A percentile compares a stretch with the other conserved stretches of the same genome.
phyloP scores from a whole-genome alignment of 495 filamentous ascomycete species.

The Hypoxylon lienhwacheense region DNA sequence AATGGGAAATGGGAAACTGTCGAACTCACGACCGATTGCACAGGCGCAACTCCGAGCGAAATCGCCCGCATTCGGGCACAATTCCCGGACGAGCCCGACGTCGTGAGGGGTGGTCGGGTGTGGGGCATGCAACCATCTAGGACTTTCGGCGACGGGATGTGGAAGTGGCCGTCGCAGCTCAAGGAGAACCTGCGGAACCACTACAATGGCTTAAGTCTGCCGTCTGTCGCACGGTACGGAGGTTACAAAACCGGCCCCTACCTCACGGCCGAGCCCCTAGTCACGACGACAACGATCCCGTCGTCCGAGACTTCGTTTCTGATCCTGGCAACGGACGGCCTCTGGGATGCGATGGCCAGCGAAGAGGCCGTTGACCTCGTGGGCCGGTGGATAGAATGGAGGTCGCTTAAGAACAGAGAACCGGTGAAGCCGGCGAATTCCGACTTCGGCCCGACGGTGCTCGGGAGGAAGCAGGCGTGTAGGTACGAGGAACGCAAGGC shows the following conservation, averaged over 20 bases:
- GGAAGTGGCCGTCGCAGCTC: slow-evolving; percentile 61
- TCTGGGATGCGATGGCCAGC: slow-evolving; percentile 64
- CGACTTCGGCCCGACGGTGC: slow-evolving; percentile 22
- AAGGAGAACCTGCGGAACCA: slow-evolving; percentile 44
- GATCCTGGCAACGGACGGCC: slow-evolving; percentile 65
- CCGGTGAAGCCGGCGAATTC: slow-evolving; percentile 14
- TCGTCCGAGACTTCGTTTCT: slow-evolving; percentile 53
- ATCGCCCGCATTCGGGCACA: slow-evolving; percentile 51
- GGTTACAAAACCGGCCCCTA: slow-evolving; percentile 61
- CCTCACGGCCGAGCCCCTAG: slow-evolving; percentile 64
- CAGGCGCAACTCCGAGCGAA: slow-evolving; percentile 57
- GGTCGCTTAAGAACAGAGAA: slow-evolving; percentile 6
- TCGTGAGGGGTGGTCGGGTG: slow-evolving; percentile 57
- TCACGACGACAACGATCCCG: slow-evolving; percentile 58
- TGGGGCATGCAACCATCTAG: slow-evolving; percentile 60
- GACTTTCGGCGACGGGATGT: slow-evolving; percentile 64
- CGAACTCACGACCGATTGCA: slow-evolving; percentile 61
- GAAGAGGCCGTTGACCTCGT: slow-evolving; percentile 63
- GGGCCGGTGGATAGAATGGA: slow-evolving; percentile 55
- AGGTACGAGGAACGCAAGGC: slow-evolving; percentile 29
- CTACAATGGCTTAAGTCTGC: slow-evolving; percentile 51
- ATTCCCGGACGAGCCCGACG: slow-evolving; percentile 61
- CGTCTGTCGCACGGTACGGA: slow-evolving; percentile 43
- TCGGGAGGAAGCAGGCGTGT: slow-evolving; percentile 32
- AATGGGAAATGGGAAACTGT: slow-evolving; percentile 53